Evolutionary conservation across 176 grass and related monocot genomes (phyloP), one percentile per base, ranked within the genome.

Genomic region (Hordeum vulgare): DNA sequence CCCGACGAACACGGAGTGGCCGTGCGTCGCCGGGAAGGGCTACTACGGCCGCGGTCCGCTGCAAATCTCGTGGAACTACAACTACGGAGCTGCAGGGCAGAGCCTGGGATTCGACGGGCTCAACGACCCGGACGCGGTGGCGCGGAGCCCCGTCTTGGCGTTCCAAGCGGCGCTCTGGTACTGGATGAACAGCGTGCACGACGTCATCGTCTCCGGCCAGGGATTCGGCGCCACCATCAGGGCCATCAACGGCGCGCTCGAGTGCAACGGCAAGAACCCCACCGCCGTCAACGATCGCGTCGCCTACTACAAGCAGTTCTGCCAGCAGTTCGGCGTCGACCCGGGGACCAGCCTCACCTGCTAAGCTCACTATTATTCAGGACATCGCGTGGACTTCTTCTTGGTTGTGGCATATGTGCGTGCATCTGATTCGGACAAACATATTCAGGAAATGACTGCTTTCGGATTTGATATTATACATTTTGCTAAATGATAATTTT

Each of bases 51-150:
- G 95, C 0, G 90, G 90, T 3, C 92, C 95, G 20, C 78, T 98
- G 68, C 92, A 98, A 61, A 70, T 98, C 20, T 93, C 95, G 5
- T 94, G 95, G 95, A 98, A 98, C 88, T 98, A 9, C 81, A 97
- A 97, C 84, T 97, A 97, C 68, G 92, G 95, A 4, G 84, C 92
- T 5, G 95, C 95, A 1, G 95, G 95, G 14, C 0, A 81, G 35
- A 92, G 88, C 89, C 88, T 97, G 71, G 95, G 95, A 9, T 97
- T 97, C 85, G 86, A 97, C 81, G 95, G 95, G 40, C 61, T 97
- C 2, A 59, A 60, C 31, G 85, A 91, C 31, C 95, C 95, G 1
- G 95, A 91, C 71, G 92, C 88, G 24, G 95, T 94, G 45, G 90
- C 92, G 28, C 82, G 76, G 59, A 94, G 92, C 71, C 86, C 88